Percentiles rank a stretch among this genome's conserved stretches.
phyloP scores from a whole-genome alignment of 129 eudicot genomes.

The Artemisia argyi region DNA sequence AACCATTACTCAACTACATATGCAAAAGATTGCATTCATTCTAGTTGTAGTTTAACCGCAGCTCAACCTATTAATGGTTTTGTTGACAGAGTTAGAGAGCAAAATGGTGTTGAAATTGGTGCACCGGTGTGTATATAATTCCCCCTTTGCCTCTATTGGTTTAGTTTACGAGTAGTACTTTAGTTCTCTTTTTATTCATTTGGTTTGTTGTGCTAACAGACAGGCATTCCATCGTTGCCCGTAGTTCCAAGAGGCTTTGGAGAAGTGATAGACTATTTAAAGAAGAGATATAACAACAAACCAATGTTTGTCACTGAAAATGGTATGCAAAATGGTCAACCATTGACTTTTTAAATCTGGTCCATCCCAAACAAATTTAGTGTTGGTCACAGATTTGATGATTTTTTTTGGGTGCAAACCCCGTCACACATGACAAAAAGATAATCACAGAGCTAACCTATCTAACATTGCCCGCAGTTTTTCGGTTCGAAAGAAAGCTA shows the following conservation, averaged over 20 bases:
- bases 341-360: conserved; percentile 17
- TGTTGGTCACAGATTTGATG: too few relatives aligned
- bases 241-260: conserved; percentile 87
- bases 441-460: too few relatives aligned
- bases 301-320: conserved; percentile 88
- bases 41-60: conserved; percentile 38
- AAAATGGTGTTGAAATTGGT: conserved; percentile 71
- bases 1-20: conserved; percentile 73
- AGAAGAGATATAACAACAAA: conserved; percentile 69
- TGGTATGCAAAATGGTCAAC: conserved; percentile 46
- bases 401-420: too few relatives aligned
- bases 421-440: too few relatives aligned
- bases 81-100: conserved; percentile 24
- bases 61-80: conserved; percentile 57
- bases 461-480: too few relatives aligned
- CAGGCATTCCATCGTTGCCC: conserved; percentile 41
- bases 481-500: too few relatives aligned
- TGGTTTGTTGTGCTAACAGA: conserved; percentile 40
- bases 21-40: conserved; percentile 62
- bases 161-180: not conserved
- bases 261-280: conserved; percentile 53
- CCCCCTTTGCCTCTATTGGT: not conserved
- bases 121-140: conserved; percentile 42
- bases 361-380: not conserved
- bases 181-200: not conserved